These are phyloP conservation scores for Stentor coeruleus DNA, from an alignment of 73 alveolate species.

Conservation along the genomic window DNA sequence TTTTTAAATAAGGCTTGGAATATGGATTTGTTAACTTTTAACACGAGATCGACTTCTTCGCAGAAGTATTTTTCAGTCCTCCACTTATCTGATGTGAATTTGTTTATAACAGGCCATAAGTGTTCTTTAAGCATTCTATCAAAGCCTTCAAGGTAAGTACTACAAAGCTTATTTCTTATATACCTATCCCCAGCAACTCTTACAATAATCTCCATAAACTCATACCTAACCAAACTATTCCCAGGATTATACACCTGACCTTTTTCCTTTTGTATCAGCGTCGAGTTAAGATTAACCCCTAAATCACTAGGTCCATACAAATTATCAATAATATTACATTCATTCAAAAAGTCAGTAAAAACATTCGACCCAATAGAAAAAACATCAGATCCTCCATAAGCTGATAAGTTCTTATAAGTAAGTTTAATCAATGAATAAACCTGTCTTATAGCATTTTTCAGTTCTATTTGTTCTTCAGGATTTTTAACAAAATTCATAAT, in stretches of 20 bases:
- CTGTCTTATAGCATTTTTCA: slow-evolving; percentile 28
- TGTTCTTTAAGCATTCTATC: not conserved
- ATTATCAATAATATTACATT: slow-evolving; percentile 17
- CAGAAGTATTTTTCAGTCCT: not conserved
- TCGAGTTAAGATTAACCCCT: slow-evolving; percentile 42
- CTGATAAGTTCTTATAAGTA: slow-evolving; percentile 15
- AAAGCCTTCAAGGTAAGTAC: not conserved
- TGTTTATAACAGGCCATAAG: too few species aligned
- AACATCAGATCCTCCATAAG: slow-evolving; percentile 15
- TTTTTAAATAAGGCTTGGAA: not conserved
- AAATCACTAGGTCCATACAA: slow-evolving; percentile 34
- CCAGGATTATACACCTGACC: slow-evolving; percentile 34
- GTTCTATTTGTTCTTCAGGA: slow-evolving; percentile 27
- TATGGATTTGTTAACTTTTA: not conserved
- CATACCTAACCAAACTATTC: slow-evolving; percentile 41
- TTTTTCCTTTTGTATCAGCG: slow-evolving; percentile 33
- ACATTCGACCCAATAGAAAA: slow-evolving; percentile 25
- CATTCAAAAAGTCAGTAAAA: slow-evolving; percentile 24
- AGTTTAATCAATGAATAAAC: not conserved
- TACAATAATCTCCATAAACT: slow-evolving; percentile 43
- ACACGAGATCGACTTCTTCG: not conserved
- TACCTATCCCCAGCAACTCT: slow-evolving; percentile 46
- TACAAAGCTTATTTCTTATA: slow-evolving; percentile 31
- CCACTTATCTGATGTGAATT: not conserved
- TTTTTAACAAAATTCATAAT: slow-evolving; percentile 35